Base-by-base conservation (phyloP, 148 eudicot genomes). In the Rhododendron ovatum region DNA sequence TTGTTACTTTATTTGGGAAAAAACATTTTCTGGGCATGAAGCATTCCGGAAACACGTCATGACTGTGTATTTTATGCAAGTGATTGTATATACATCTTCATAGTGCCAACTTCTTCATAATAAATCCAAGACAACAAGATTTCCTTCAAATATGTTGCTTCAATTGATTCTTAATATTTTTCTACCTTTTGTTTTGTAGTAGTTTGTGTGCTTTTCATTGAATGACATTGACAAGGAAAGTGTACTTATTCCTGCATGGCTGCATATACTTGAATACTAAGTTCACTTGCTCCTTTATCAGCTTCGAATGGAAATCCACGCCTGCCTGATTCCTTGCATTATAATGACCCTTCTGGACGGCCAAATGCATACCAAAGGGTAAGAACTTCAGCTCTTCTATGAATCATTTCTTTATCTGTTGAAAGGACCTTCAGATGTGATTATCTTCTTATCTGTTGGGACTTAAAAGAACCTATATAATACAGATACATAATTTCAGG, bases 271-370 rank as follows among this genome's bases (percentile, higher is more conserved):
- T 43, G 81, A 55, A 84, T 75, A 65, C 86, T 87, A 30, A 75
- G n/a, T 22, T 26, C 3, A 15, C 14, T 39, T 41, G 20, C 86
- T 89, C 90, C 57, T 81, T 85, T 87, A 82, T 89, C 98, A 97
- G 99, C 99, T 92, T 97, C 99, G 59, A 97, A 97, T 93, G 99
- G 99, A 83, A 97, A 97, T 91, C 99, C 99, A n/a, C 98, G 99
- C 71, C 93, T 97, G 55, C 96, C 98, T 45, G 98, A 97, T 93
- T 97, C 99, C 55, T 90, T 98, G 89, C 99, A 98, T 89, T 98
- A 94, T 90, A 93, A 93, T 85, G 99, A 98, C 89, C 98, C 96
- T 86, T 91, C 98, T 83, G 99, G 99, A 88, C 95, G 98, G 84
- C 99, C 96, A 88, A 98, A 98, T 90, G 96, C 99, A 84, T 95